A percentile compares a stretch with the other conserved stretches of the same genome.
These are phyloP conservation scores for Aureobasidium sp. DNA, from an alignment of 2,329 filamentous ascomycete species.

Conservation along the genomic window DNA sequence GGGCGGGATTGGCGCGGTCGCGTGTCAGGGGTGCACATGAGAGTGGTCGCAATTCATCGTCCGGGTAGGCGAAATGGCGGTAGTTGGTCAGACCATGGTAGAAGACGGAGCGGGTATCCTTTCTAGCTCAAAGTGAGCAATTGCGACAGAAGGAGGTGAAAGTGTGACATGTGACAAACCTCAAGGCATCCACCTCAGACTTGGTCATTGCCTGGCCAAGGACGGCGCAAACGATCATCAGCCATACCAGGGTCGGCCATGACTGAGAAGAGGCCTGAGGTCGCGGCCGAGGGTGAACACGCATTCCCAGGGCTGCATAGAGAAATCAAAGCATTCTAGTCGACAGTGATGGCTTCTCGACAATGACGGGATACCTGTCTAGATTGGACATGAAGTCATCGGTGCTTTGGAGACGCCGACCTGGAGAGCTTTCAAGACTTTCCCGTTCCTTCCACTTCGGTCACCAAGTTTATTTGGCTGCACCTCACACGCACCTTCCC, in stretches of 20 bases:
- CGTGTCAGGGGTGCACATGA: conserved; percentile 77
- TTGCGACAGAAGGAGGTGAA: neutral
- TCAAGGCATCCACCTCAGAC: conserved; percentile 32
- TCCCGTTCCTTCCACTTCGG: neutral
- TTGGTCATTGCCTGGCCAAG: conserved; percentile 37
- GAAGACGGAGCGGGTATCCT: conserved; percentile 63
- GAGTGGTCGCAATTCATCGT: conserved; percentile 86
- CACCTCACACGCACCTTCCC: neutral
- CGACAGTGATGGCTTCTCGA: neutral
- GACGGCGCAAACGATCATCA: conserved; percentile 17
- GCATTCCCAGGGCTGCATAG: conserved; percentile 9
- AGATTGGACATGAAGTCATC: neutral
- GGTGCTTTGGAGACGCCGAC: conserved; percentile 7
- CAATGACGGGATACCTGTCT: neutral
- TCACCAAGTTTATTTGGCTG: neutral
- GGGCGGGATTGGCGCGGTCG: conserved; percentile 67
- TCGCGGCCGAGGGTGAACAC: conserved; percentile 1
- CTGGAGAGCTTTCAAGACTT: conserved; percentile 2
- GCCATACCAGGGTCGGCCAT: neutral
- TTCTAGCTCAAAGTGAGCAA: conserved; percentile 22
- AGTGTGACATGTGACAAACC: conserved; percentile 21
- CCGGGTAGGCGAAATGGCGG: conserved; percentile 86
- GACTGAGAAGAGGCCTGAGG: neutral
- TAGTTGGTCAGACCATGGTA: conserved; percentile 97
- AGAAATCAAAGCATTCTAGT: conserved; percentile 21